phyloP scores from a whole-genome alignment of 768 basidiomycete genomes.

The Russula compacta region DNA sequence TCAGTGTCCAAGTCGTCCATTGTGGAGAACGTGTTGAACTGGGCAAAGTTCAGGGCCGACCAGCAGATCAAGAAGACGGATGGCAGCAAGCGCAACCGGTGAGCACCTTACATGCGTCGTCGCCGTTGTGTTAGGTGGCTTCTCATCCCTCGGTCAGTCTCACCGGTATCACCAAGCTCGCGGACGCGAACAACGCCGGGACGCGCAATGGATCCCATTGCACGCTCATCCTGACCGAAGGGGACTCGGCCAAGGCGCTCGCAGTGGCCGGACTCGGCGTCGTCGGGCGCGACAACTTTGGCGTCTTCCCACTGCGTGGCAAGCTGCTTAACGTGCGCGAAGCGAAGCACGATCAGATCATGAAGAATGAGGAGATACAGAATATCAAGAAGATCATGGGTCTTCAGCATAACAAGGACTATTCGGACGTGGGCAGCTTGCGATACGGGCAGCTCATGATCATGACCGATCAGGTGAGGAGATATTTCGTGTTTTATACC shows the following conservation, averaged over 20 bases:
- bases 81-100: constrained; percentile 83
- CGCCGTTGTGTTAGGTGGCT: background rate
- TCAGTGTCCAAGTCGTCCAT: constrained; percentile 83
- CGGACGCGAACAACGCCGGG: constrained; percentile 97
- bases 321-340: constrained; percentile 97
- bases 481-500: too few species aligned
- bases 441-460: constrained; percentile 97
- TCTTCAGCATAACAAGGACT: constrained; percentile 88
- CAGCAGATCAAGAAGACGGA: constrained; percentile 95
- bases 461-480: constrained; percentile 94
- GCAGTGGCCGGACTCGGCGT: constrained; percentile 92
- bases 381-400: constrained; percentile 98
- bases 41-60: constrained; percentile 96
- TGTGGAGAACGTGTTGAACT: constrained; percentile 85
- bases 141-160: constrained; percentile 40
- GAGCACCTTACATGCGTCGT: constrained; percentile 20
- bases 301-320: constrained; percentile 95
- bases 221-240: constrained; percentile 96
- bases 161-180: constrained; percentile 83
- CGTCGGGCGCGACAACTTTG: constrained; percentile 93
- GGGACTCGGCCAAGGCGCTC: constrained; percentile 96
- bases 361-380: constrained; percentile 97
- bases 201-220: constrained; percentile 71
- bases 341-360: constrained; percentile 89
- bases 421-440: constrained; percentile 53